Evolutionary conservation across 768 basidiomycete genomes (phyloP), one percentile per base, ranked within the genome.

Genomic region (Tylopilus rubrobrunneus): DNA sequence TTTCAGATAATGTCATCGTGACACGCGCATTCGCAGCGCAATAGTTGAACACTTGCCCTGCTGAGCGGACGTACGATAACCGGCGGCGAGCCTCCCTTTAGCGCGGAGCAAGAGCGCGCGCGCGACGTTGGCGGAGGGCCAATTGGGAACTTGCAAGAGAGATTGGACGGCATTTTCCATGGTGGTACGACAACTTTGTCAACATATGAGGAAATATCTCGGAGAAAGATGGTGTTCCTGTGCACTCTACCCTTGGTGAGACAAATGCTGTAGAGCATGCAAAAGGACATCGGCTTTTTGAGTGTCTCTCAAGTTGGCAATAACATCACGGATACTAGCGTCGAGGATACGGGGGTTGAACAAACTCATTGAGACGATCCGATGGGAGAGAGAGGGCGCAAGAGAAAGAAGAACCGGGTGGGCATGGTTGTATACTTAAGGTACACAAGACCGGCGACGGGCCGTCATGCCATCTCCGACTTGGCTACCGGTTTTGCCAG

Each of bases 261-360:
- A 82, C 55, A 96, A 81, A 62, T 86, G 86, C 58, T 86, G 84
- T 78, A 93, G 83, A n/a, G 90, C 91, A 59, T 88, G 84, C 46
- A 92, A 68, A 49, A 92, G 72, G 36, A 88, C 76, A 52, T 85
- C 85, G 19, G 79, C 84, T 67, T 88, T 89, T 65, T 87, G 80
- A 59, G 78, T 78, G 64, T 85, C 79, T 5, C 78, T 74, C 33
- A 89, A 74, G 54, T 76, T 77, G 7, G 73, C 72, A 0, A 79
- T 75, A 21, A 86, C 82, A 61, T 88, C 85, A 44, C 83, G 85
- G 62, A 87, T 84, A 73, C 84, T 82, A 19, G 87, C 87, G 61
- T 89, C 86, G 37, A 89, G 74, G 56, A 88, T 88, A 64, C 83
- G 86, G 4, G 86, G 85, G 66, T 87, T 88, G 73, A 89, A 88